Conservation (phyloP, 345 rosid species). For the Camelina laxa region DNA sequence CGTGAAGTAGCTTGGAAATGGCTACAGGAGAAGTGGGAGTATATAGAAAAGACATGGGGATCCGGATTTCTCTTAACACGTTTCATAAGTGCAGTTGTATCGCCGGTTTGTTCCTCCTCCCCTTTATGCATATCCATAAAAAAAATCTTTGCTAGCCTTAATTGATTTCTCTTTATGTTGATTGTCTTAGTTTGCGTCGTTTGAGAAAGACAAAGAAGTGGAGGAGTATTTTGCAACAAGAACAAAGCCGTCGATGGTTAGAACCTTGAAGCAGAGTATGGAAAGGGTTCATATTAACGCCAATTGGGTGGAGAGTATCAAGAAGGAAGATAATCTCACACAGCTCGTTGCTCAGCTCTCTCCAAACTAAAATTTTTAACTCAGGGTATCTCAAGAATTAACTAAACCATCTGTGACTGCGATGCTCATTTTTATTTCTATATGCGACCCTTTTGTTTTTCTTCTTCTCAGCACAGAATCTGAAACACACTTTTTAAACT, state of each 20-base stretch:
- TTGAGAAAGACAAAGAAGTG: conserved; percentile 76
- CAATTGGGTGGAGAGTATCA: conserved; percentile 76
- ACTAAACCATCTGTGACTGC: background rate
- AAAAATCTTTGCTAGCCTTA: background rate
- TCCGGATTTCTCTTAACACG: conserved; percentile 76
- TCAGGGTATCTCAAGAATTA: background rate
- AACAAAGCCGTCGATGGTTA: conserved; percentile 58
- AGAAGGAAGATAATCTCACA: conserved; percentile 55
- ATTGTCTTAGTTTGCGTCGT: conserved; percentile 73
- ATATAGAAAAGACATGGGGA: conserved; percentile 68
- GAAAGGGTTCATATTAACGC: conserved; percentile 77
- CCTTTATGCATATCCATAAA: background rate
- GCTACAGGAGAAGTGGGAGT: conserved; percentile 88
- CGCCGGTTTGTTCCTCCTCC: conserved; percentile 61
- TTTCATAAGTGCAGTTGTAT: conserved; percentile 69
- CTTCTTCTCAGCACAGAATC: background rate
- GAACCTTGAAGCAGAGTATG: conserved; percentile 95
- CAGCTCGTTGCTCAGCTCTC: conserved; percentile 57
- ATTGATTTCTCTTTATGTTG: background rate
- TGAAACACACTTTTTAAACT: background rate
- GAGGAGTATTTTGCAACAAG: conserved; percentile 83
- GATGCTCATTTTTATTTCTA: background rate
- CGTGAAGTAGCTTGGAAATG: conserved; percentile 95
- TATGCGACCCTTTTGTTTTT: conserved; percentile 9
- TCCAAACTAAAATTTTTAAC: conserved; percentile 12